Evolutionary conservation across 768 basidiomycete species (phyloP).

Genomic region (Podaxis carcinomalis): DNA sequence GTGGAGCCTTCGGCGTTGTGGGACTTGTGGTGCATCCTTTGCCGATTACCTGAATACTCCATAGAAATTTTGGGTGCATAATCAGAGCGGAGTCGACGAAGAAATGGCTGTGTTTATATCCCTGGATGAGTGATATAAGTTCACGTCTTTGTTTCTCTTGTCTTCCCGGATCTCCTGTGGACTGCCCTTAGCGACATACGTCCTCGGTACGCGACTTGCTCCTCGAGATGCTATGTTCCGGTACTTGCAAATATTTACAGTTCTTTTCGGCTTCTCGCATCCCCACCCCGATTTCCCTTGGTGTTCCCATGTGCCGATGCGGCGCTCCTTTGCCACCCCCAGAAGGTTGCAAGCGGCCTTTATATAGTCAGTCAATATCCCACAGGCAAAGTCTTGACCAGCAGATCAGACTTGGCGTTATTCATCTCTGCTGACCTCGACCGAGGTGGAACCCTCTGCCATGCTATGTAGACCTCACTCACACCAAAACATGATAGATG

Average conservation of each 20-base stretch:
- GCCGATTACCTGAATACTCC: not conserved
- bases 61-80: not conserved
- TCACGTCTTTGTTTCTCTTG: not conserved
- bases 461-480: not conserved
- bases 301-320: not conserved
- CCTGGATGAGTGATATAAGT: not conserved
- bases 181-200: not conserved
- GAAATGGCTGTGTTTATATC: not conserved
- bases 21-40: not conserved
- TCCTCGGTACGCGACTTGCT: not conserved
- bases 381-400: not conserved
- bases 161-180: not conserved
- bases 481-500: not conserved
- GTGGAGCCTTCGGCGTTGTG: not conserved
- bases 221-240: not conserved
- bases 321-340: not conserved
- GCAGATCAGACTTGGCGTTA: not conserved
- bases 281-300: not conserved
- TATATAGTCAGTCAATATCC: not conserved
- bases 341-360: not conserved
- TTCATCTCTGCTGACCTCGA: not conserved
- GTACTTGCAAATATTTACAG: not conserved
- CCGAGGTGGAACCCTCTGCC: not conserved
- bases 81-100: not conserved
- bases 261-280: not conserved